phyloP scores from a whole-genome alignment of 306 rosid species.

The Pachyrhizus erosus region DNA sequence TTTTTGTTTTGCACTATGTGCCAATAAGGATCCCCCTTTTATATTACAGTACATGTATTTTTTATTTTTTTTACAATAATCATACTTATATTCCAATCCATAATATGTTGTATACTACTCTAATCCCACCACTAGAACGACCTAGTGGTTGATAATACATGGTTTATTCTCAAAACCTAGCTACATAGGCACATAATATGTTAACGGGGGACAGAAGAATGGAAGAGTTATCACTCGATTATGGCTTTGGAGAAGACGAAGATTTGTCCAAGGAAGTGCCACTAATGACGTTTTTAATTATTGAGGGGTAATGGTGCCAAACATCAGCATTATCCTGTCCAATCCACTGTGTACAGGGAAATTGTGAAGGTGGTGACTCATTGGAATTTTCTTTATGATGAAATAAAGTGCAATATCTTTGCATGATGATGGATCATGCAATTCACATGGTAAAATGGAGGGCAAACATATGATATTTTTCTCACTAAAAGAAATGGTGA shows the following conservation, averaged over 20 bases:
- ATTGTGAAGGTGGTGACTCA: slow-evolving; percentile 7
- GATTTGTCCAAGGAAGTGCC: background rate
- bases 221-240: background rate
- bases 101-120: too few relatives aligned
- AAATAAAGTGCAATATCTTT: background rate
- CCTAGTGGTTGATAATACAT: too few relatives aligned
- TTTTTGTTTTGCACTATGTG: background rate
- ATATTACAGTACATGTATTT: too few relatives aligned
- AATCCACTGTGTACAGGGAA: background rate
- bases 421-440: slow-evolving; percentile 12
- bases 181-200: background rate
- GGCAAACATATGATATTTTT: background rate
- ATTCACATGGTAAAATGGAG: background rate
- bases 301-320: background rate
- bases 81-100: too few relatives aligned
- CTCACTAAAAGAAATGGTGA: background rate
- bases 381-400: slow-evolving; percentile 17
- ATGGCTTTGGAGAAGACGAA: background rate
- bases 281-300: background rate
- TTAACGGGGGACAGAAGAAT: background rate
- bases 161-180: background rate
- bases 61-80: too few relatives aligned
- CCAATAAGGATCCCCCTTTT: background rate
- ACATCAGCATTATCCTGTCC: background rate
- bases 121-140: too few relatives aligned